Conservation (phyloP, 108 stramenopile species). For the Nitzschia inconspicua region DNA sequence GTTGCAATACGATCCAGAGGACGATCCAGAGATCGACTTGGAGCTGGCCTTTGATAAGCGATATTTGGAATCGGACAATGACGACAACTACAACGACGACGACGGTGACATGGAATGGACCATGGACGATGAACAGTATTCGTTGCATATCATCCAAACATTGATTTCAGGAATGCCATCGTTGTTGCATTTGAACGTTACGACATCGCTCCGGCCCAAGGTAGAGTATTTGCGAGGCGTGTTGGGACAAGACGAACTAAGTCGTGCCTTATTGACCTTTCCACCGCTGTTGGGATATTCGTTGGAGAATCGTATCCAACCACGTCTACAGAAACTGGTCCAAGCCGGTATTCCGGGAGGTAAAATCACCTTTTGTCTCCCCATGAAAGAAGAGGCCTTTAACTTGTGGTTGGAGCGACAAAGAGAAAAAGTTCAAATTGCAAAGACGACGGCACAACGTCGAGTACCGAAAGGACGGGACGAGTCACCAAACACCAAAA, state of each 20-base stretch:
- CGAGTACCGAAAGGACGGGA: too few relatives aligned
- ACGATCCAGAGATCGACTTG: neutral
- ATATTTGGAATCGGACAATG: neutral
- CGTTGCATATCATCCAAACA: constrained; percentile 22
- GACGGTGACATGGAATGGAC: too few relatives aligned
- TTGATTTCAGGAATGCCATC: constrained; percentile 73
- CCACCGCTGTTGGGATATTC: constrained; percentile 81
- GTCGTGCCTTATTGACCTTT: constrained; percentile 44
- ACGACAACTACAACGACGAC: neutral
- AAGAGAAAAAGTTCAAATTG: constrained; percentile 8
- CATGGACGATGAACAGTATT: too few relatives aligned
- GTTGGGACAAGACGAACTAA: constrained; percentile 29
- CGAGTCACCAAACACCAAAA: too few relatives aligned
- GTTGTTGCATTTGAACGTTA: constrained; percentile 41
- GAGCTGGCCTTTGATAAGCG: neutral
- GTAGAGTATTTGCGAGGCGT: constrained; percentile 49
- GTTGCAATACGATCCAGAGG: constrained; percentile 21
- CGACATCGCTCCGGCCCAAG: constrained; percentile 64
- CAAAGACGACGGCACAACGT: too few relatives aligned
- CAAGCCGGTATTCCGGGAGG: constrained; percentile 35
- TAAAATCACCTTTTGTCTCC: constrained; percentile 65
- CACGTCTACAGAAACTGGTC: constrained; percentile 58
- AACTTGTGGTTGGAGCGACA: constrained; percentile 50
- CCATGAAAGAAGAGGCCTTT: constrained; percentile 62
- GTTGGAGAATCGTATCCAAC: constrained; percentile 57